A percentile compares a stretch with the other conserved stretches of the same genome.
Evolutionary conservation across 1,139 yeast genomes (phyloP).

Genomic region (Geotrichum cucujoidarum): DNA sequence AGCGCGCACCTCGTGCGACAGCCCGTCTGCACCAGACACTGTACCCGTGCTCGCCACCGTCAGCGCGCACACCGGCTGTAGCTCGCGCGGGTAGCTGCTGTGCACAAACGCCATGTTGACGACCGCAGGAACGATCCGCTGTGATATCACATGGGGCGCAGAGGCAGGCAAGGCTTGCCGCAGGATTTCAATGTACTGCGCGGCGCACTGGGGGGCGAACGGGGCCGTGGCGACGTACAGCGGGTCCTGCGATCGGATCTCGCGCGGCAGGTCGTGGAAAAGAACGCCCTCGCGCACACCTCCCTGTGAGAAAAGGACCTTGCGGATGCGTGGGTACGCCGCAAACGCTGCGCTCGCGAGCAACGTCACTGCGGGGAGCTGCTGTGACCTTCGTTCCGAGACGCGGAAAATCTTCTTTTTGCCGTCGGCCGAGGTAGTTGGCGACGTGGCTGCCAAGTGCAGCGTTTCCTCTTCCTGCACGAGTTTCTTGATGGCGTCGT

Average conservation of each 20-base stretch:
- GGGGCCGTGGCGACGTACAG: conserved; percentile 57
- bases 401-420: conserved; percentile 49
- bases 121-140: conserved; percentile 58
- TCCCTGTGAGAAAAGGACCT: conserved; percentile 62
- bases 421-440: conserved; percentile 14
- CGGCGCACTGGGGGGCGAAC: conserved; percentile 56
- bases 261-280: conserved; percentile 52
- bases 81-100: conserved; percentile 63
- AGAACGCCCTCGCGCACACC: conserved; percentile 68
- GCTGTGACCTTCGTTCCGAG: conserved; percentile 55
- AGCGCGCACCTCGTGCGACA: conserved; percentile 61
- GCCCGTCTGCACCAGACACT: conserved; percentile 63
- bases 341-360: conserved; percentile 55
- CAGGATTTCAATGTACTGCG: conserved; percentile 47
- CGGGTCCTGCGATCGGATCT: conserved; percentile 58
- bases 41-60: conserved; percentile 64
- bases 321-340: conserved; percentile 52
- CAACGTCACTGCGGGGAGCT: conserved; percentile 60
- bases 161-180: conserved; percentile 49
- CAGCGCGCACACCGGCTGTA: conserved; percentile 65
- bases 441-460: background rate
- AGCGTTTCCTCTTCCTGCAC: conserved; percentile 21
- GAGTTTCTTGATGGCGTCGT: conserved; percentile 42
- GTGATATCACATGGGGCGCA: conserved; percentile 52
- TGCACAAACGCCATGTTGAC: conserved; percentile 67